These are phyloP conservation scores for Fusarium penzigii DNA, from an alignment of 2,329 filamentous ascomycete genomes.

Conservation along the genomic window DNA sequence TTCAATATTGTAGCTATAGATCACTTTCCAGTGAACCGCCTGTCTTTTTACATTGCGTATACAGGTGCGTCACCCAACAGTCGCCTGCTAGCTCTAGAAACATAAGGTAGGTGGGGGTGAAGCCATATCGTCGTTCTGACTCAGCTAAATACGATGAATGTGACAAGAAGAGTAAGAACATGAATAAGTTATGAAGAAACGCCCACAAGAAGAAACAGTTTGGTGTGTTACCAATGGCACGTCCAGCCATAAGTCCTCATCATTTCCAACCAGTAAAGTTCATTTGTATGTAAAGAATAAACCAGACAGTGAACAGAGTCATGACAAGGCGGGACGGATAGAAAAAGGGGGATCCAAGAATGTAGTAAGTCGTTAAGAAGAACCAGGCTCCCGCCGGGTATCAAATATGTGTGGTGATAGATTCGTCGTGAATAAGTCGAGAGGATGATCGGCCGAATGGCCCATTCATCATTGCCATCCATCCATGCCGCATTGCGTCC, in stretches of 20 bases:
- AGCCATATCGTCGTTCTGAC: too few relatives aligned
- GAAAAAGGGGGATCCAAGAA: conserved; percentile 13
- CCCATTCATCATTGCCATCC: conserved; percentile 24
- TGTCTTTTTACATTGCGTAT: conserved; percentile 22
- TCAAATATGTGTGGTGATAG: conserved; percentile 7
- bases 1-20: conserved; percentile 15
- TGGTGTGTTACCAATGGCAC: conserved; percentile 22
- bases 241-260: conserved; percentile 13
- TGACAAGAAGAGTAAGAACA: conserved; percentile 7
- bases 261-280: conserved; percentile 1
- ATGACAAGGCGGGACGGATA: conserved; percentile 8
- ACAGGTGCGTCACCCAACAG: conserved; percentile 20
- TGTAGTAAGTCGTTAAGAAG: conserved; percentile 19
- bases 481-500: conserved; percentile 23
- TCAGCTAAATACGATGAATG: neutral
- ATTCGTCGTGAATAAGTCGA: conserved; percentile 15
- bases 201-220: conserved; percentile 21
- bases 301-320: neutral
- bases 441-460: conserved; percentile 6
- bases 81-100: conserved; percentile 24
- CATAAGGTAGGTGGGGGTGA: too few relatives aligned
- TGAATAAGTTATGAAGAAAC: conserved; percentile 12
- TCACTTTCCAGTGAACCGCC: conserved; percentile 12
- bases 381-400: conserved; percentile 5
- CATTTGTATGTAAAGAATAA: neutral